Evolutionary conservation across 2,329 filamentous ascomycete species (phyloP).

Genomic region (Trichocomaceae sp.): DNA sequence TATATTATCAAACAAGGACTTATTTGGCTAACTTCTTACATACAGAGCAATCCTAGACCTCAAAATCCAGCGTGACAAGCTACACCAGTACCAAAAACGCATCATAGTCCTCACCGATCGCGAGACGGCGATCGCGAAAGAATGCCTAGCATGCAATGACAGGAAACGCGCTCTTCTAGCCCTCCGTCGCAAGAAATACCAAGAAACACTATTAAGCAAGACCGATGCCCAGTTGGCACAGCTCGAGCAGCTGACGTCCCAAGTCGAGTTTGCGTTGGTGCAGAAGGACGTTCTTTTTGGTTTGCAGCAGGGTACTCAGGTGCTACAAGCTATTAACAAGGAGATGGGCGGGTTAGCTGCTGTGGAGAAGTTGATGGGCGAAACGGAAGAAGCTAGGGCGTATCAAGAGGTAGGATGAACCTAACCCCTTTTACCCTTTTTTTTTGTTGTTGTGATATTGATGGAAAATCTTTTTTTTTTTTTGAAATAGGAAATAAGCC

Average conservation of each 20-base stretch:
- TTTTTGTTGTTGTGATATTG: conserved; percentile 4
- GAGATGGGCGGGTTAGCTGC: conserved; percentile 95
- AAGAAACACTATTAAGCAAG: conserved; percentile 79
- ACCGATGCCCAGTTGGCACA: conserved; percentile 93
- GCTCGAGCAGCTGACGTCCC: conserved; percentile 78
- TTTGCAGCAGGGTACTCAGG: conserved; percentile 81
- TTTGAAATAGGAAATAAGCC: conserved; percentile 73
- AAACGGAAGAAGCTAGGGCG: conserved; percentile 80
- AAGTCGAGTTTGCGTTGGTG: conserved; percentile 91
- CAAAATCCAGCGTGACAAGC: conserved; percentile 94
- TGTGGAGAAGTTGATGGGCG: conserved; percentile 91
- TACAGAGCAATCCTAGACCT: conserved; percentile 92
- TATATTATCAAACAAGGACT: neutral
- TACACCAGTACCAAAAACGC: conserved; percentile 90
- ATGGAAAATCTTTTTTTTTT: too few relatives aligned
- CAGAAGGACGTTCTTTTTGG: conserved; percentile 96
- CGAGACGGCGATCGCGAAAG: conserved; percentile 77
- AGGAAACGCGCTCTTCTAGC: conserved; percentile 78
- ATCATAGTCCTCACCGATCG: conserved; percentile 79
- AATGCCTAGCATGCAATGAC: conserved; percentile 74
- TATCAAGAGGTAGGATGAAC: conserved; percentile 74
- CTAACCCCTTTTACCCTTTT: neutral
- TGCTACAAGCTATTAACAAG: conserved; percentile 81
- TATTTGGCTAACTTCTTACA: neutral
- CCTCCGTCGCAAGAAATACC: conserved; percentile 91